Conservation (phyloP, 169 alveolate species). For the Eimeria sp. region DNA sequence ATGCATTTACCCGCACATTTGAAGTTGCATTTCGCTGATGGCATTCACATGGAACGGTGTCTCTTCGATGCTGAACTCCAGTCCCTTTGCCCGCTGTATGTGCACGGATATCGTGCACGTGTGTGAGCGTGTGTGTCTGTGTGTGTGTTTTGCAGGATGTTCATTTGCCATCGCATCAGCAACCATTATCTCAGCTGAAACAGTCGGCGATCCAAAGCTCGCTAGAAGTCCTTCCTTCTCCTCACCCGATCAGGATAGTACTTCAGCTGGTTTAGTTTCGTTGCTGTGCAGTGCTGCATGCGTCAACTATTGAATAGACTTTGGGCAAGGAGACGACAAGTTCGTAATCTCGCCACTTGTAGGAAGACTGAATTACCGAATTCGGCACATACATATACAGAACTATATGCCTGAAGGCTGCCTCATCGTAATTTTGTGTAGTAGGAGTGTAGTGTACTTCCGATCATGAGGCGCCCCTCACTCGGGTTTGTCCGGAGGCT, state of each 20-base stretch:
- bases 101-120: no score
- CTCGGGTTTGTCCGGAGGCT: constrained; percentile 29
- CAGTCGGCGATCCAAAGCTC: neutral
- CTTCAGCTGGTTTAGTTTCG: neutral
- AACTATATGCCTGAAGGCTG: no score
- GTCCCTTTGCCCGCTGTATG: neutral
- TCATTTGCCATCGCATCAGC: neutral
- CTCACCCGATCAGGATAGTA: neutral
- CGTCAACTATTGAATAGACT: neutral
- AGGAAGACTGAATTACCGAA: neutral
- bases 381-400: neutral
- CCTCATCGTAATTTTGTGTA: neutral
- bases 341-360: neutral
- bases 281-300: neutral
- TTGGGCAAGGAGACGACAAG: neutral
- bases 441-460: neutral
- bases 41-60: neutral
- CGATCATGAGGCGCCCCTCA: constrained; percentile 23
- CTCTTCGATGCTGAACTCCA: neutral
- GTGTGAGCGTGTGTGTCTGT: neutral
- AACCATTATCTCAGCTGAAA: neutral
- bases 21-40: neutral
- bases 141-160: neutral
- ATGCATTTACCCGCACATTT: neutral
- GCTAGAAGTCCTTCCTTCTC: neutral